These are phyloP conservation scores for Melaleuca quinquenervia DNA, from an alignment of 345 rosid genomes.

Conservation along the genomic window DNA sequence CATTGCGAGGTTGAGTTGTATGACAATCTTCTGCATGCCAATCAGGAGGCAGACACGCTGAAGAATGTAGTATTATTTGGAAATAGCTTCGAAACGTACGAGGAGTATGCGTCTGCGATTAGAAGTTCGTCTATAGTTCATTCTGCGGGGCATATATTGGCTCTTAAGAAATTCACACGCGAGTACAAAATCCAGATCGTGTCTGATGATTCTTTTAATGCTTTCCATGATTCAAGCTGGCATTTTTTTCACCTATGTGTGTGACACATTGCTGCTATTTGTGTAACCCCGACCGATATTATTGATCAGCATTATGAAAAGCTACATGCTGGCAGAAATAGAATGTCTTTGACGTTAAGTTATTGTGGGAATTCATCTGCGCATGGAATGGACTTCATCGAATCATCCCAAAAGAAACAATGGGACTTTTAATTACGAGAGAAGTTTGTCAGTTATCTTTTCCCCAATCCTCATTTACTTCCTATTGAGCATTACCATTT, in stretches of 20 bases:
- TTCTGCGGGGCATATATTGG: slow-evolving; percentile 35
- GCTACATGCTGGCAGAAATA: neutral
- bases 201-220: slow-evolving; percentile 61
- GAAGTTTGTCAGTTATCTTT: neutral
- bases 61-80: slow-evolving; percentile 49
- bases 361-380: neutral
- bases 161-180: slow-evolving; percentile 23
- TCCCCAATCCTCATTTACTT: neutral
- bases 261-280: slow-evolving; percentile 26
- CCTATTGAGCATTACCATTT: neutral
- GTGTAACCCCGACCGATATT: neutral
- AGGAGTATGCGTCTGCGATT: slow-evolving; percentile 27
- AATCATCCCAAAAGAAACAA: neutral
- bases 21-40: slow-evolving; percentile 55
- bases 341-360: neutral
- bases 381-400: neutral
- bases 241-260: slow-evolving; percentile 57
- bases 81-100: slow-evolving; percentile 65
- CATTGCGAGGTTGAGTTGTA: slow-evolving; percentile 82
- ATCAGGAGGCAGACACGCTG: slow-evolving; percentile 46
- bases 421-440: neutral
- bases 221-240: slow-evolving; percentile 90
- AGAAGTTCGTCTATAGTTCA: slow-evolving; percentile 23
- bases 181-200: slow-evolving; percentile 41
- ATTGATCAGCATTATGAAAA: neutral